Conservation (phyloP, 345 rosid genomes). For the Gossypium bickii region DNA sequence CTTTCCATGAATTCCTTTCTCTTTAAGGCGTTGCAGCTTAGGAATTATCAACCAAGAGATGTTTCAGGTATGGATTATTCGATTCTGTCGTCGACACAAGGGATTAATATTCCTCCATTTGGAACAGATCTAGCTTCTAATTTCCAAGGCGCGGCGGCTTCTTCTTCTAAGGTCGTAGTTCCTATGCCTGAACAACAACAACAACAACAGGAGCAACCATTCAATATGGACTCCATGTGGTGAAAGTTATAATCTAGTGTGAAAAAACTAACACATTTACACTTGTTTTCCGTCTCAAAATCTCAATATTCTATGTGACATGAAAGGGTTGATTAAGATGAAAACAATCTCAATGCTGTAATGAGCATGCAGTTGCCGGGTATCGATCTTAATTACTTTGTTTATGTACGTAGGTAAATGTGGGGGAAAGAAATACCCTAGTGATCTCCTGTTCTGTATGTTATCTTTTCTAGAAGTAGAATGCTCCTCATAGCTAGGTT, state of each 20-base stretch:
- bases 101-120: slow-evolving; percentile 24
- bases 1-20: slow-evolving; percentile 76
- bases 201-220: slow-evolving; percentile 67
- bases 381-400: background rate
- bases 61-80: slow-evolving; percentile 35
- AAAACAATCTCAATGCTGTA: background rate
- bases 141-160: slow-evolving; percentile 51
- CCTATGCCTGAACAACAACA: slow-evolving; percentile 30
- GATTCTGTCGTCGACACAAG: slow-evolving; percentile 35
- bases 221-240: slow-evolving; percentile 81
- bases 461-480: background rate
- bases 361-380: background rate
- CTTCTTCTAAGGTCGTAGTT: slow-evolving; percentile 50
- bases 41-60: slow-evolving; percentile 52
- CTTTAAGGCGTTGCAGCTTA: slow-evolving; percentile 76
- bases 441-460: background rate
- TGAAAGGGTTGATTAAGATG: slow-evolving; percentile 1
- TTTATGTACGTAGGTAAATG: slow-evolving; percentile 1
- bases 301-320: slow-evolving; percentile 10
- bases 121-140: slow-evolving; percentile 30
- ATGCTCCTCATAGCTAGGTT: background rate
- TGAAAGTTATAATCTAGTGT: slow-evolving; percentile 25
- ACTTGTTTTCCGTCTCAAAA: slow-evolving; percentile 14
- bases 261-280: slow-evolving; percentile 21
- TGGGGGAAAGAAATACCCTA: background rate